Evolutionary conservation across 768 basidiomycete genomes (phyloP).

Genomic region (Termitomyces sp.): DNA sequence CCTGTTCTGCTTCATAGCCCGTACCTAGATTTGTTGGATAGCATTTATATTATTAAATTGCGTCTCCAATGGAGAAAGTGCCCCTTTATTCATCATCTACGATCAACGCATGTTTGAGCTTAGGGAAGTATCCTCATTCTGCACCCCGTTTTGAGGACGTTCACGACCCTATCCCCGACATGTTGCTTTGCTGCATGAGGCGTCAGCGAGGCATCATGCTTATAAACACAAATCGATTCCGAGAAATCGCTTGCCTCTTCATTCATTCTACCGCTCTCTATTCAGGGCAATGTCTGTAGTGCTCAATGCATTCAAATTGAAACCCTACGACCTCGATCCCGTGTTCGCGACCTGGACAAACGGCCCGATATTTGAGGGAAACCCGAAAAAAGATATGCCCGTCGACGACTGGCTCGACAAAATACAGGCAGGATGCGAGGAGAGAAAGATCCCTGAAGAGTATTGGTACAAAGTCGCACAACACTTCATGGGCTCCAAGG

Average conservation of each 20-base stretch:
- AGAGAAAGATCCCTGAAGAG: conserved; percentile 69
- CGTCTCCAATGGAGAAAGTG: neutral
- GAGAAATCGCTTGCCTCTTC: neutral
- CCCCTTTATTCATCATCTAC: neutral
- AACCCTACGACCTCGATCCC: conserved; percentile 70
- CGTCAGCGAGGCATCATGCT: conserved; percentile 14
- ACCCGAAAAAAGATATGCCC: conserved; percentile 59
- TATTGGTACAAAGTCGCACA: conserved; percentile 82
- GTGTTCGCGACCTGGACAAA: conserved; percentile 60
- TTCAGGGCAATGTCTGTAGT: conserved; percentile 23
- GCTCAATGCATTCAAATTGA: conserved; percentile 76
- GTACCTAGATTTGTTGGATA: neutral
- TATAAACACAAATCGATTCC: conserved; percentile 8
- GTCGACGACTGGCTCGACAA: conserved; percentile 71
- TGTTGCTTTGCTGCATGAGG: conserved; percentile 11
- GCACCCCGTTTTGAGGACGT: neutral
- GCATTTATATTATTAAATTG: neutral
- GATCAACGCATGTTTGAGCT: neutral
- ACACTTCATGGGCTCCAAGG: conserved; percentile 67
- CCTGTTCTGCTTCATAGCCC: neutral
- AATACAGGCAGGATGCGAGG: conserved; percentile 66
- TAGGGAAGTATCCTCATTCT: neutral
- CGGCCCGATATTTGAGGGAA: conserved; percentile 62
- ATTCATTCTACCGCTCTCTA: conserved; percentile 1
- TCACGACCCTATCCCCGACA: neutral